Conservation (phyloP, 176 grass and related monocot species). For the Avena atlantica region DNA sequence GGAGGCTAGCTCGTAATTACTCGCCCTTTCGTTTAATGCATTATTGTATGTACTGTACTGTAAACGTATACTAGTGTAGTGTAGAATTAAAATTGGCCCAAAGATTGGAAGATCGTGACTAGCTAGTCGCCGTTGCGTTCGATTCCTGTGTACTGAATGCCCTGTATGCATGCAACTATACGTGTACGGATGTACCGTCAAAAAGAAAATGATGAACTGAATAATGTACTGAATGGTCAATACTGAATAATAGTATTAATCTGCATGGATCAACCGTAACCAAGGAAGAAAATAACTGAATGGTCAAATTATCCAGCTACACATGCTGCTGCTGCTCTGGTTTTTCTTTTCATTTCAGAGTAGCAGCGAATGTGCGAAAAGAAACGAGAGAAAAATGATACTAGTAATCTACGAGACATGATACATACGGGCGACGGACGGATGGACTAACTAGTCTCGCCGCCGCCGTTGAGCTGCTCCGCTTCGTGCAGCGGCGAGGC, state of each 20-base stretch:
- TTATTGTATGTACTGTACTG: too few relatives aligned
- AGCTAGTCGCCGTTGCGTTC: too few relatives aligned
- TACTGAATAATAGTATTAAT: slow-evolving; percentile 23
- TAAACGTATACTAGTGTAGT: not conserved
- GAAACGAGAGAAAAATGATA: not conserved
- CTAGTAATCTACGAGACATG: not conserved
- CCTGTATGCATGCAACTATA: not conserved
- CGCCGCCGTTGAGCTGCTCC: not conserved
- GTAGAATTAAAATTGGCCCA: not conserved
- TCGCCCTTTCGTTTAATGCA: too few relatives aligned
- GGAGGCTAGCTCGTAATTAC: too few relatives aligned
- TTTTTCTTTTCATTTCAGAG: too few relatives aligned
- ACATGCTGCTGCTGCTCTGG: not conserved
- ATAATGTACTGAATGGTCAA: too few relatives aligned
- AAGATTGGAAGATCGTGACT: not conserved
- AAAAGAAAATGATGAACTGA: not conserved
- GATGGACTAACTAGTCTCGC: not conserved
- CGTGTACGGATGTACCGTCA: not conserved
- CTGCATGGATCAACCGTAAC: not conserved
- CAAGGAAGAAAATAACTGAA: not conserved
- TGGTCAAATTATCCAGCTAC: not conserved
- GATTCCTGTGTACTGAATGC: not conserved
- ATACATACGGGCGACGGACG: not conserved
- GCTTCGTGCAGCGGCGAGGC: slow-evolving; percentile 27
- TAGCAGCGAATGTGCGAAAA: too few relatives aligned